Evolutionary conservation across 345 rosid species (phyloP).

Genomic region (Citrus unshiu): DNA sequence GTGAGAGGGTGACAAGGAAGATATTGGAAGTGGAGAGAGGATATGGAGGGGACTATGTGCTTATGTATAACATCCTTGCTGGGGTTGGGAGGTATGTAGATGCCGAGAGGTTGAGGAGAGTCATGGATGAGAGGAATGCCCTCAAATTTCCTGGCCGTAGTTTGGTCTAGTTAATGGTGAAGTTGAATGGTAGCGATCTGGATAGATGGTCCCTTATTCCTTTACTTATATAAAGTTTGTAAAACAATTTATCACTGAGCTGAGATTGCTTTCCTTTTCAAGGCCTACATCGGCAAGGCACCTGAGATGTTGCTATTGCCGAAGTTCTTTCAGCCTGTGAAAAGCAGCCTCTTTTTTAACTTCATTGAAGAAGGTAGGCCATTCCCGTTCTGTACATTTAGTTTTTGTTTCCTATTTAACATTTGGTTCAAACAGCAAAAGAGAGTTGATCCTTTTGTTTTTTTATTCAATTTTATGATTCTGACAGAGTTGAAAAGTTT

Average conservation of each 20-base stretch:
- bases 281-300: neutral
- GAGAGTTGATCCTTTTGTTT: too few relatives aligned
- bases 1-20: conserved; percentile 60
- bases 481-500: neutral
- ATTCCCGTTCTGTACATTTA: neutral
- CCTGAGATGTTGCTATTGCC: neutral
- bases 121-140: conserved; percentile 51
- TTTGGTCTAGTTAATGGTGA: conserved; percentile 12
- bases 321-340: neutral
- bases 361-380: conserved; percentile 4
- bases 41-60: conserved; percentile 81
- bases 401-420: neutral
- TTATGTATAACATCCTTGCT: conserved; percentile 59
- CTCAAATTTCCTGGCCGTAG: conserved; percentile 60
- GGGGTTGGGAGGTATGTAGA: conserved; percentile 65
- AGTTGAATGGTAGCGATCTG: neutral
- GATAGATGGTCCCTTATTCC: neutral
- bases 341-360: neutral
- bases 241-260: neutral
- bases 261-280: neutral
- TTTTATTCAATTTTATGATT: too few relatives aligned
- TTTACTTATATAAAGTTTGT: neutral
- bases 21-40: conserved; percentile 62
- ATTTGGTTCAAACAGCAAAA: neutral
- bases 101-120: conserved; percentile 52